A percentile compares a stretch with the other conserved stretches of the same genome.
Evolutionary conservation across 257 asterid genomes (phyloP).

Genomic region (Solanum bulbocastanum): DNA sequence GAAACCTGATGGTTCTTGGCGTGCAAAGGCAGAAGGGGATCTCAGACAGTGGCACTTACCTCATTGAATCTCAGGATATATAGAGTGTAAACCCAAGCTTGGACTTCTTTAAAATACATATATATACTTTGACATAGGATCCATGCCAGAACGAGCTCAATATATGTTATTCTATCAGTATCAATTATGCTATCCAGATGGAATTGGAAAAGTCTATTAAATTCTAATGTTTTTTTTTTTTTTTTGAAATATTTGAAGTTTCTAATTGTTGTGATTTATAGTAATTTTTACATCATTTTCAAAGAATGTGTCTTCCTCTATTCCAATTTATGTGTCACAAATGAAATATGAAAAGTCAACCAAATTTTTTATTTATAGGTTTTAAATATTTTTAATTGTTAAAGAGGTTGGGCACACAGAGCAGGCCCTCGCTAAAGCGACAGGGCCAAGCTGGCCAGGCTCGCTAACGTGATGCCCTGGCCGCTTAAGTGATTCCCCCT

Average conservation of each 20-base stretch:
- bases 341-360: too few species aligned
- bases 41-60: constrained; percentile 76
- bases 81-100: constrained; percentile 45
- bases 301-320: background rate
- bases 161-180: background rate
- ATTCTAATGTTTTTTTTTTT: background rate
- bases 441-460: too few species aligned
- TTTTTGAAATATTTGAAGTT: background rate
- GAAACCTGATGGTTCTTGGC: constrained; percentile 97
- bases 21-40: constrained; percentile 72
- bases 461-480: too few species aligned
- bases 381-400: too few species aligned
- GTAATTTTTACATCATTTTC: background rate
- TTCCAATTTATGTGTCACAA: too few species aligned
- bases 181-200: background rate
- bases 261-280: background rate
- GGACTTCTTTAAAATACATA: constrained; percentile 17
- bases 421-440: too few species aligned
- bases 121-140: background rate
- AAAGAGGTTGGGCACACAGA: too few species aligned
- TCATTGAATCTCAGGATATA: constrained; percentile 33
- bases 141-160: background rate
- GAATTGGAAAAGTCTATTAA: background rate
- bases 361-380: too few species aligned
- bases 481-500: too few species aligned